phyloP scores from a whole-genome alignment of 2,329 filamentous ascomycete species.

The Penicillium sp. region DNA sequence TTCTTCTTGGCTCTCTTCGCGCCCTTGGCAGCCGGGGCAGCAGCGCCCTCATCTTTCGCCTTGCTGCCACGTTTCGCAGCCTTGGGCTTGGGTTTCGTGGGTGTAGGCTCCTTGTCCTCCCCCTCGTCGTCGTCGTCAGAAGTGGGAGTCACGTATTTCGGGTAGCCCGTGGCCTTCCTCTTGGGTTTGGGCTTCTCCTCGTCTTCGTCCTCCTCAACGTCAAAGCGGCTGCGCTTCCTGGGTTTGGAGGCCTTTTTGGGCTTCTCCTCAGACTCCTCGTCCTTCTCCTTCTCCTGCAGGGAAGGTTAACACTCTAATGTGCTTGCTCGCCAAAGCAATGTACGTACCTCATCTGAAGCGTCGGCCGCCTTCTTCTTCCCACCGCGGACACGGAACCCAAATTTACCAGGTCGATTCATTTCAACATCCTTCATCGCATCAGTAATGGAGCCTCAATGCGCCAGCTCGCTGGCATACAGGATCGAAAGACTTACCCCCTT shows the following conservation, averaged over 20 bases:
- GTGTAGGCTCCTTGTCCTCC: slow-evolving; percentile 15
- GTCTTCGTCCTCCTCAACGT: slow-evolving; percentile 10
- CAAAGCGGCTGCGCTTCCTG: slow-evolving; percentile 16
- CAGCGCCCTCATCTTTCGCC: slow-evolving; percentile 19
- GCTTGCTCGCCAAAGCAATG: neutral
- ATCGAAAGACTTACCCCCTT: slow-evolving; percentile 70
- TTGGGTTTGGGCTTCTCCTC: slow-evolving; percentile 21
- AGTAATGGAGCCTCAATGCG: slow-evolving; percentile 2
- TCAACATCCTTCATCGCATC: slow-evolving; percentile 66
- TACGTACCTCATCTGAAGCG: slow-evolving; percentile 28
- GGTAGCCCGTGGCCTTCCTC: slow-evolving; percentile 9
- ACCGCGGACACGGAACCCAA: slow-evolving; percentile 61
- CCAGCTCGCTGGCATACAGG: neutral
- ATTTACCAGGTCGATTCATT: slow-evolving; percentile 71
- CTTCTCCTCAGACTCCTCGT: slow-evolving; percentile 26
- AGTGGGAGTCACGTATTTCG: slow-evolving; percentile 19
- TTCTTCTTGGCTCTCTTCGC: slow-evolving; percentile 17
- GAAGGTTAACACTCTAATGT: slow-evolving; percentile 1
- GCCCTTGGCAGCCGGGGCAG: slow-evolving; percentile 16
- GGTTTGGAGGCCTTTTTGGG: slow-evolving; percentile 19
- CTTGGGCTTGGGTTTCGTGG: slow-evolving; percentile 25
- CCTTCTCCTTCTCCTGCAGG: slow-evolving; percentile 20
- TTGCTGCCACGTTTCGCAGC: slow-evolving; percentile 28
- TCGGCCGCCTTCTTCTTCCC: slow-evolving; percentile 38
- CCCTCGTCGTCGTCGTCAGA: neutral